phyloP scores from a whole-genome alignment of 306 rosid genomes.

The Begonia peltatifolia region DNA sequence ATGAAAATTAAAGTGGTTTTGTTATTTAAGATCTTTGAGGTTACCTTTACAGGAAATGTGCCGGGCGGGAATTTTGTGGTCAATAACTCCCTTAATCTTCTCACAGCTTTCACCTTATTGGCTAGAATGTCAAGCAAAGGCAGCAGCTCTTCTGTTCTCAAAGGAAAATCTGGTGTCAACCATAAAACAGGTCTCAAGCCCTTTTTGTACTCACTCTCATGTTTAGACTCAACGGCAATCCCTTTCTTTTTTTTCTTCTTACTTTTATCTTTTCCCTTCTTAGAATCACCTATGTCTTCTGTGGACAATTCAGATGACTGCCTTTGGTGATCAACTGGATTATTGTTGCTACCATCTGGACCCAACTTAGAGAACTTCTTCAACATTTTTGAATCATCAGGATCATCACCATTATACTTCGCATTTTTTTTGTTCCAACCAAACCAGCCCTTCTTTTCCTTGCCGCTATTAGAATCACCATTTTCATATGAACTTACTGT shows the following conservation, averaged over 20 bases:
- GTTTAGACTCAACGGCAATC: slow-evolving; percentile 44
- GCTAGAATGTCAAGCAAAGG: slow-evolving; percentile 96
- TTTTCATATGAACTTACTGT: slow-evolving; percentile 40
- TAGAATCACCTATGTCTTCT: slow-evolving; percentile 53
- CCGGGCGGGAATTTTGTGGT: slow-evolving; percentile 92
- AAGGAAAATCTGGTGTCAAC: slow-evolving; percentile 93
- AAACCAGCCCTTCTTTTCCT: slow-evolving; percentile 97
- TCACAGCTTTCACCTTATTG: slow-evolving; percentile 88
- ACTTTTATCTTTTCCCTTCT: slow-evolving; percentile 79
- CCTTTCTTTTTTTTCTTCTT: slow-evolving; percentile 78
- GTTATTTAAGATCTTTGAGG: background rate
- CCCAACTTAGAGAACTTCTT: slow-evolving; percentile 68
- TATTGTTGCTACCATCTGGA: slow-evolving; percentile 63
- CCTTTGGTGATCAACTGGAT: slow-evolving; percentile 52
- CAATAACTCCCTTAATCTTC: slow-evolving; percentile 95
- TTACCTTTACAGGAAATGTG: slow-evolving; percentile 95
- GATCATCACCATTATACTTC: slow-evolving; percentile 49
- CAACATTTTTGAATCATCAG: slow-evolving; percentile 51
- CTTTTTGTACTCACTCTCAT: slow-evolving; percentile 92
- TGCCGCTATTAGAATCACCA: slow-evolving; percentile 54
- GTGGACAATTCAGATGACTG: slow-evolving; percentile 36
- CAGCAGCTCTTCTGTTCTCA: slow-evolving; percentile 90
- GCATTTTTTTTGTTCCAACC: slow-evolving; percentile 82
- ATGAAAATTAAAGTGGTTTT: too few relatives aligned
- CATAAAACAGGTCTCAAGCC: slow-evolving; percentile 98